Evolutionary conservation across 2,329 filamentous ascomycete genomes (phyloP).

Genomic region (Boeremia lycopersici): DNA sequence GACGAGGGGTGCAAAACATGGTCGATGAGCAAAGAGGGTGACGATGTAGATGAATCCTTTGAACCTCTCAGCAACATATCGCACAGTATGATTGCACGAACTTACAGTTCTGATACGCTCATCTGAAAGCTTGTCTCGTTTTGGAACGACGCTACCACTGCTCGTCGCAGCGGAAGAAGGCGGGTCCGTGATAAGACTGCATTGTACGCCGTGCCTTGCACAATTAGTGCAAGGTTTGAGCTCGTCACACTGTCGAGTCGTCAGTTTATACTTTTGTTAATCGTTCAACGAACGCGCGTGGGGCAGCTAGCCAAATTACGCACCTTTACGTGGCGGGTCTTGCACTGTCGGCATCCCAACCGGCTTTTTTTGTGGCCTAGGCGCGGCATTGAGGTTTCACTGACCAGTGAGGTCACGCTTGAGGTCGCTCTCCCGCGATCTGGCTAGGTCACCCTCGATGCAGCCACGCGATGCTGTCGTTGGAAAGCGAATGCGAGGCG

Average conservation of each 20-base stretch:
- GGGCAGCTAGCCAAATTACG: conserved; percentile 8
- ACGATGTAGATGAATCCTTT: conserved; percentile 24
- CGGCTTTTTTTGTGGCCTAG: conserved; percentile 47
- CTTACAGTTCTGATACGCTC: conserved; percentile 27
- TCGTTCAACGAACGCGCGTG: conserved; percentile 1
- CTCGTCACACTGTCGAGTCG: conserved; percentile 46
- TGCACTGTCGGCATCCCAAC: conserved; percentile 45
- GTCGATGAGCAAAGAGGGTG: conserved; percentile 29
- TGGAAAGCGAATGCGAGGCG: conserved; percentile 31
- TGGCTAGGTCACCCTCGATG: conserved; percentile 10
- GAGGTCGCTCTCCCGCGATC: conserved; percentile 14
- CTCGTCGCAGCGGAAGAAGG: conserved; percentile 20
- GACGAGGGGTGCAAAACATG: conserved; percentile 28
- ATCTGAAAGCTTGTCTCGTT: conserved; percentile 17
- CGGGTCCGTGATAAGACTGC: conserved; percentile 41
- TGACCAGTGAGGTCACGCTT: conserved; percentile 16
- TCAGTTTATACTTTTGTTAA: conserved; percentile 5
- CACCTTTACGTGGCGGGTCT: conserved; percentile 48
- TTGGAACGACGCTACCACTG: conserved; percentile 18
- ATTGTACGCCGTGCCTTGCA: conserved; percentile 44
- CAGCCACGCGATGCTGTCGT: conserved; percentile 16
- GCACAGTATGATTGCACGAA: neutral
- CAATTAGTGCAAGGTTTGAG: conserved; percentile 47
- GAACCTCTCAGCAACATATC: neutral
- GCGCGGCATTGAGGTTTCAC: conserved; percentile 38